Percentiles rank a stretch among this genome's conserved stretches.
These are phyloP conservation scores for Parachlorella kessleri DNA, from an alignment of 139 green algal species.

Conservation along the genomic window DNA sequence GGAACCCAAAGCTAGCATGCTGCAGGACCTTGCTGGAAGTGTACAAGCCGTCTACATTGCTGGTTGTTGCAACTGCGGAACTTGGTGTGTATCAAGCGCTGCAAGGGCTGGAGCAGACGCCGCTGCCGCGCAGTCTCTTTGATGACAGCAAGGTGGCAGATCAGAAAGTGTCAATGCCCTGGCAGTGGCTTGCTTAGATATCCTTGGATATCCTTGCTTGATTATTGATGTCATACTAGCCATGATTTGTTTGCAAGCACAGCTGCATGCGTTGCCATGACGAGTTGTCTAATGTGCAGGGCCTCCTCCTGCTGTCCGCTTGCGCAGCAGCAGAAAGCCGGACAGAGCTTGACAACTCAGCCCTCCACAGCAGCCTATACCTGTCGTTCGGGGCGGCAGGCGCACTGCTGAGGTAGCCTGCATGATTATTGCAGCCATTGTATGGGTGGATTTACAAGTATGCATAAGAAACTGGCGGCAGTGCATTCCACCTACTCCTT, in stretches of 20 bases:
- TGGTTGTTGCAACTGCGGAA: slow-evolving; percentile 37
- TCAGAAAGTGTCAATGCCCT: not conserved
- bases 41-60: slow-evolving; percentile 31
- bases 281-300: too few relatives aligned
- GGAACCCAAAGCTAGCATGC: too few relatives aligned
- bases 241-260: too few relatives aligned
- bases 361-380: slow-evolving; percentile 40
- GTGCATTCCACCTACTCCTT: not conserved
- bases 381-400: slow-evolving; percentile 67
- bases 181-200: too few relatives aligned
- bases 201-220: too few relatives aligned
- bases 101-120: slow-evolving; percentile 30
- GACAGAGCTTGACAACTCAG: slow-evolving; percentile 6
- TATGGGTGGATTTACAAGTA: too few relatives aligned
- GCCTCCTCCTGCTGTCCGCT: too few relatives aligned
- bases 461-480: not conserved
- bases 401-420: slow-evolving; percentile 56
- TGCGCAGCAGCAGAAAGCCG: slow-evolving; percentile 1
- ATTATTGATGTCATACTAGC: too few relatives aligned
- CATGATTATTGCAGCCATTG: not conserved
- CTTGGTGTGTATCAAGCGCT: not conserved
- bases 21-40: slow-evolving; percentile 44
- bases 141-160: slow-evolving; percentile 42
- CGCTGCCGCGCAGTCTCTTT: slow-evolving; percentile 31
- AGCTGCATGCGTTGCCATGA: too few relatives aligned